Evolutionary conservation across 805 yeast genomes (phyloP), one percentile per base, ranked within the genome.

Genomic region (Citeromyces nyonsensis): DNA sequence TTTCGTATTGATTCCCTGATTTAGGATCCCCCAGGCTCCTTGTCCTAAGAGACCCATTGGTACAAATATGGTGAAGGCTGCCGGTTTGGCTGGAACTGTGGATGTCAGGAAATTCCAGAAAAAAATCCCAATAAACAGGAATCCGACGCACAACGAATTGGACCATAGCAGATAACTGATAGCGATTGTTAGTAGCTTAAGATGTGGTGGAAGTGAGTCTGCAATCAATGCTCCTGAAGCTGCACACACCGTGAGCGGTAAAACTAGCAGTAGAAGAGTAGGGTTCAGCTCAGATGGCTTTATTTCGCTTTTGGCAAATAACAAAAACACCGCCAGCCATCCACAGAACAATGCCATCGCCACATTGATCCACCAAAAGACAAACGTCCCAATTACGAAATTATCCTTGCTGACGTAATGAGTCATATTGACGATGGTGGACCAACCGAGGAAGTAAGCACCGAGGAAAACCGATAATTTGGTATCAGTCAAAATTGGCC

Each of bases 11-110:
- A n/a, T 13, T n/a, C 48, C 49, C 35, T 45, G 44, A n/a, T 43
- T 37, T 39, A 75, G 51, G 10, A 80, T 62, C 2, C 80, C 81
- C 50, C 61, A 81, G 2, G 82, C 66, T 2, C 91, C 94, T 52
- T 85, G 95, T 12, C 95, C 95, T 46, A 80, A 50, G 28, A 86
- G 75, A 6, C 95, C 95, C 30, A 84, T 57, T 1, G 93, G 85
- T 33, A 83, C 63, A 46, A 84, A 82, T 31, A 72, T 54, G n/a
- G 85, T 65, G 46, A 77, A 76, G 2, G 78, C 63, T 8, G 43
- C 40, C 7, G 52, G 48, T 35, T 72, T 63, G 5, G 63, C 54
- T 2, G 94, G 86, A 15, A 75, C 51, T 40, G 74, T 74, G 44
- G 64, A 57, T 2, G 71, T 52, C 15, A 75, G 48, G 15, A 81